Evolutionary conservation across 257 asterid genomes (phyloP).

Genomic region (Knoxia roxburghii): DNA sequence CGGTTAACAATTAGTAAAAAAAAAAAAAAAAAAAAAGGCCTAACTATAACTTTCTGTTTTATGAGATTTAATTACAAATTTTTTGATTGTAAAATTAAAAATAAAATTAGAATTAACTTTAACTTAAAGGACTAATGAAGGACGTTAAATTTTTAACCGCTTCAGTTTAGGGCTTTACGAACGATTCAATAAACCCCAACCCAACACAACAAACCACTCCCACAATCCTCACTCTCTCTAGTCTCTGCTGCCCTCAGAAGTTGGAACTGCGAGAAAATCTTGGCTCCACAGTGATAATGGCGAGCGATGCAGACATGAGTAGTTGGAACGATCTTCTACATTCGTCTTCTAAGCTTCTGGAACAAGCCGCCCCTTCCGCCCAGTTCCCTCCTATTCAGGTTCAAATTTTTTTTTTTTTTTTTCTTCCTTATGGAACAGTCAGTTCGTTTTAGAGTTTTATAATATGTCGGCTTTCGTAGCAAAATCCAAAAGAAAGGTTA

Average conservation of each 20-base stretch:
- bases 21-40: too few species aligned
- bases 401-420: background rate
- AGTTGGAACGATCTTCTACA: constrained; percentile 94
- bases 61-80: too few species aligned
- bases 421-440: background rate
- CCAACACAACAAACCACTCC: background rate
- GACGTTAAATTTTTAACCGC: constrained; percentile 8
- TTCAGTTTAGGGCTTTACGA: constrained; percentile 7
- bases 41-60: too few species aligned
- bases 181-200: background rate
- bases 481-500: background rate
- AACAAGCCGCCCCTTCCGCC: constrained; percentile 97
- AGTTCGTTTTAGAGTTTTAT: background rate
- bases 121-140: too few species aligned
- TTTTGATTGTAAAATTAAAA: too few species aligned
- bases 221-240: background rate
- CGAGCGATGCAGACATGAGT: constrained; percentile 78
- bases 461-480: background rate
- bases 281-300: constrained; percentile 31
- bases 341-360: constrained; percentile 94
- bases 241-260: background rate
- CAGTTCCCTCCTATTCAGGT: constrained; percentile 99
- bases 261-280: too few species aligned
- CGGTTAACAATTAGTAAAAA: too few species aligned
- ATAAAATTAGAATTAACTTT: too few species aligned